Evolutionary conservation across 768 basidiomycete genomes (phyloP), one percentile per base, ranked within the genome.

Genomic region (Clavaria fumosa): DNA sequence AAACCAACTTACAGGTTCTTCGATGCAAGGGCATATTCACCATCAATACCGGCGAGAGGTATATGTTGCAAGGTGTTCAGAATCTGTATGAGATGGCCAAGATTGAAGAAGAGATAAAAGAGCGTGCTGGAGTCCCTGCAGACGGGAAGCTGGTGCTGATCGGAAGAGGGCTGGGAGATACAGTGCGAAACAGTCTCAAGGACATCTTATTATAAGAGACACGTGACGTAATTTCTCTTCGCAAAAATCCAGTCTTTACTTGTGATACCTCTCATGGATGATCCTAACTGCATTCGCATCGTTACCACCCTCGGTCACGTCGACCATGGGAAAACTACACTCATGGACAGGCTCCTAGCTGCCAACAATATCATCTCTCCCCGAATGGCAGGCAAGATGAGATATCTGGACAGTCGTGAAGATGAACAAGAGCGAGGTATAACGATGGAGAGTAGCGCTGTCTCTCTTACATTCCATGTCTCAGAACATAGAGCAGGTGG

Each of bases 381-480:
- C 7, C 64, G 84, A 38, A 83, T 96, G 78, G 93, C 90, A 2
- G 95, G 95, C 7, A 97, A 95, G 55, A 77, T 97, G 57, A 68
- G 95, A 38, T 99, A 93, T 54, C 64, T 97, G 37, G 95, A 99
- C 53, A 86, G 81, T 41, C 68, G 95, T 46, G 90, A 96, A 53
- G 95, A 97, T 49, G 95, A 99, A 51, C 91, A 96, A 50, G 80
- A 97, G 58, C 65, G 95, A 35, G 95, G 95, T 2, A 99, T 99
- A 43, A 97, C 95, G 0, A 97, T 99, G 95, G 91, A 99, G 58
- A 88, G 85, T 45, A 90, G 85, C 54, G 91, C 95, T 0, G 81
- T 97, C 4, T 89, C 84, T 3, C 62, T 96, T 38, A 71, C 75
- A 44, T 99, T 95, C 50, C 79, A 83, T 44, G 83, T 86, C 39